Evolutionary conservation across 2,329 filamentous ascomycete species (phyloP).

Genomic region (Neofusicoccum laricinum): DNA sequence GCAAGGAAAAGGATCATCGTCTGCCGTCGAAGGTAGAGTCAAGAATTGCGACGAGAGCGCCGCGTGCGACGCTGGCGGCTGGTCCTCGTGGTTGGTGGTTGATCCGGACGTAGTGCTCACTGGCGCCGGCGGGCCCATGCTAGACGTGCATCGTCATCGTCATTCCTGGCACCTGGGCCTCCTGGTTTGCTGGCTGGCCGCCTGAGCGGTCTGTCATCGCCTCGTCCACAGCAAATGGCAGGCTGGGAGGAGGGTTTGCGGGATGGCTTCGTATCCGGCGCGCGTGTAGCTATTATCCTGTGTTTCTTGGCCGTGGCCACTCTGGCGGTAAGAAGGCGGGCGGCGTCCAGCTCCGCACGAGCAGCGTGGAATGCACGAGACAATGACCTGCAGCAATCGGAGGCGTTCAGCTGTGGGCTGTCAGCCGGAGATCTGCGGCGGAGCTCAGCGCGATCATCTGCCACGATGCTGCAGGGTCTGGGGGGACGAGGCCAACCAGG

Average conservation of each 20-base stretch:
- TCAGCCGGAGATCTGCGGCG: conserved; percentile 1
- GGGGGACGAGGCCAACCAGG: neutral
- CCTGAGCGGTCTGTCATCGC: conserved; percentile 2
- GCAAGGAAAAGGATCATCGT: conserved; percentile 2
- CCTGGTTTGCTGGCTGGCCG: conserved; percentile 1
- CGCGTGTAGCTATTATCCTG: conserved; percentile 7
- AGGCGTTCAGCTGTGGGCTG: neutral
- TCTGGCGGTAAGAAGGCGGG: neutral
- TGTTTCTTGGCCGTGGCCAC: conserved; percentile 3
- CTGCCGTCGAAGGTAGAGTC: neutral
- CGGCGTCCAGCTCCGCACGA: neutral
- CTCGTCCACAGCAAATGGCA: neutral
- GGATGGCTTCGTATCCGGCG: neutral
- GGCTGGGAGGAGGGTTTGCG: neutral
- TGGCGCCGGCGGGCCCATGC: neutral
- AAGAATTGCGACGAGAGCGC: neutral
- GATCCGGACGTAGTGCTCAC: conserved; percentile 13
- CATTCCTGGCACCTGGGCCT: neutral
- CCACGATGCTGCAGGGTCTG: conserved; percentile 8
- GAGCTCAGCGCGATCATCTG: conserved; percentile 10
- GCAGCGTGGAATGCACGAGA: neutral
- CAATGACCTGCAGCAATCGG: conserved; percentile 5
- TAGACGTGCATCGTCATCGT: conserved; percentile 6
- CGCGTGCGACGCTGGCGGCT: neutral
- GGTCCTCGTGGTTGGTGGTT: conserved; percentile 8